Base-by-base conservation (phyloP, 1,139 yeast genomes). In the Meyerozyma smithsonii region DNA sequence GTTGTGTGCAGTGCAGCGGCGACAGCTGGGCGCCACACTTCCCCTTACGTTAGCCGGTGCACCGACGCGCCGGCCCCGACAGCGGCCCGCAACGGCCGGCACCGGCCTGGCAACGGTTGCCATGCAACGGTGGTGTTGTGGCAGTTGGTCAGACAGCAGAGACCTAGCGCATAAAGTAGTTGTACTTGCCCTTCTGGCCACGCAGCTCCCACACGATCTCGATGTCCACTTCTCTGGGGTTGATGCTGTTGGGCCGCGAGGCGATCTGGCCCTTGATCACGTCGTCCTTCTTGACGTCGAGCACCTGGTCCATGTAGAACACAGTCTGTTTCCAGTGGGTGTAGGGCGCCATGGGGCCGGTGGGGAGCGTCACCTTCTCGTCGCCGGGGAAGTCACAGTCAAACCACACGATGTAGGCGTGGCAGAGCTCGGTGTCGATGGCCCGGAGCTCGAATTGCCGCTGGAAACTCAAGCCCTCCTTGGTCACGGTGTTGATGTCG, bases 301-400 rank as follows among this genome's bases (percentile, higher is more conserved):
- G 66, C 25, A 86, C 95, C 55, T 87, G 88, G 54, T 79, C 81
- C 60, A 92, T 75, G 64, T 92, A 94, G 66, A 94, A 89, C 2
- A 92, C 95, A 15, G 97, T 86, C 68, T 92, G 98, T 63, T 92
- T 94, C 99, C 99, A 94, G 61, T 86, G 95, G 19, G 95, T 86
- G 66, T 84, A 84, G 48, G 78, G 76, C 39, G 81, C 77, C 70
- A 82, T 84, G 34, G 95, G 92, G 24, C 95, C 95, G 15, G 95
- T 86, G 28, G 85, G 79, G 55, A 86, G 84, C 28, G 69, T 69
- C 36, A 83, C 80, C 43, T 73, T 77, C 49, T 78, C 79, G 43
- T 74, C 72, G 48, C 82, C 80, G 42, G 88, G 86, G 76, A 92
- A 92, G 51, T 79, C 89, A 55, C 90, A 86, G 57, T 92, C 98